phyloP scores from a whole-genome alignment of 116 monocot species.

The Dioscorea cayenensis region DNA sequence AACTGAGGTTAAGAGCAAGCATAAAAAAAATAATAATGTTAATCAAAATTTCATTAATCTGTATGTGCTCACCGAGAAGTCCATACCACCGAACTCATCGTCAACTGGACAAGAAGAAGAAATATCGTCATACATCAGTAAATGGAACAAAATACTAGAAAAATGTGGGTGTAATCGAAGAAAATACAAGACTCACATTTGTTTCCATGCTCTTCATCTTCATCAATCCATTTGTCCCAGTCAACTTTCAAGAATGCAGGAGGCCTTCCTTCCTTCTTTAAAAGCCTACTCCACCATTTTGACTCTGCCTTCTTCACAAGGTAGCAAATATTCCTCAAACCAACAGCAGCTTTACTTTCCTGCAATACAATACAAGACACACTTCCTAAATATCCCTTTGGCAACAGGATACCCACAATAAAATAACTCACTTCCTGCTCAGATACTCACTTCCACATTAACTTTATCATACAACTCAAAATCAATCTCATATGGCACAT shows the following conservation, averaged over 20 bases:
- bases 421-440: background rate
- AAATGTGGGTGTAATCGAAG: background rate
- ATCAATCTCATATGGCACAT: slow-evolving; percentile 20
- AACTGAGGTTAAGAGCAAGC: background rate
- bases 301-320: slow-evolving; percentile 43
- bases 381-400: background rate
- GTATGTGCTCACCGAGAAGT: slow-evolving; percentile 34
- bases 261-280: slow-evolving; percentile 46
- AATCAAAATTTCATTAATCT: background rate
- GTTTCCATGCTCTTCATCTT: slow-evolving; percentile 35
- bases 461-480: slow-evolving; percentile 27
- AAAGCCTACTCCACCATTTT: slow-evolving; percentile 58
- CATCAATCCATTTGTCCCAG: slow-evolving; percentile 73
- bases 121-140: background rate
- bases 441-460: slow-evolving; percentile 28
- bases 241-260: slow-evolving; percentile 58
- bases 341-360: slow-evolving; percentile 61
- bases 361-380: slow-evolving; percentile 19
- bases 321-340: slow-evolving; percentile 41
- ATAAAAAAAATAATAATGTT: background rate
- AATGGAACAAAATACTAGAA: background rate
- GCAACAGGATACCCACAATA: slow-evolving; percentile 9
- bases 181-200: background rate
- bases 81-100: slow-evolving; percentile 34
- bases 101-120: slow-evolving; percentile 8